These are phyloP conservation scores for Dothideomycetes sp. DNA, from an alignment of 2,329 filamentous ascomycete species.

Conservation along the genomic window DNA sequence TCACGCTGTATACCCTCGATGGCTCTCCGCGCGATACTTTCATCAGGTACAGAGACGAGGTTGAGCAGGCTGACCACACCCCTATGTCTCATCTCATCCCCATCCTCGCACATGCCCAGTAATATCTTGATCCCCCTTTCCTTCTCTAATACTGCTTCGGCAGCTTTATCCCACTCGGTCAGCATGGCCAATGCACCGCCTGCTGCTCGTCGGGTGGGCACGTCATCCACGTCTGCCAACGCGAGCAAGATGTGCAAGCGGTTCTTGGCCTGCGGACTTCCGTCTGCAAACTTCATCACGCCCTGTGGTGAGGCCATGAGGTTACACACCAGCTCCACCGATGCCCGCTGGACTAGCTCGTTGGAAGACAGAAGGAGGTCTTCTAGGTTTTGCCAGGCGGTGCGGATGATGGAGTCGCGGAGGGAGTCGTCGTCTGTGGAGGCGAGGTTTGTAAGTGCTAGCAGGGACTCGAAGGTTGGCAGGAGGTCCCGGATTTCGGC, in stretches of 20 bases:
- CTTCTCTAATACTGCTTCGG: slow-evolving; percentile 57
- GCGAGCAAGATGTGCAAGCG: slow-evolving; percentile 77
- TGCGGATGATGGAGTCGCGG: slow-evolving; percentile 58
- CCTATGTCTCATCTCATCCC: slow-evolving; percentile 53
- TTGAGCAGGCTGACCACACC: slow-evolving; percentile 59
- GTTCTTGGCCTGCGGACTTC: slow-evolving; percentile 54
- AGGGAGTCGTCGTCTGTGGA: slow-evolving; percentile 55
- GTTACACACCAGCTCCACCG: slow-evolving; percentile 86
- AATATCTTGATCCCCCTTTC: slow-evolving; percentile 65
- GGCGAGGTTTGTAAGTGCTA: slow-evolving; percentile 89
- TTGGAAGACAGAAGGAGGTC: slow-evolving; percentile 73
- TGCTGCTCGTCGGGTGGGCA: slow-evolving; percentile 67
- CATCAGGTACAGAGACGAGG: slow-evolving; percentile 55
- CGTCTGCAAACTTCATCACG: slow-evolving; percentile 58
- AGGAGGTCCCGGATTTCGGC: slow-evolving; percentile 62
- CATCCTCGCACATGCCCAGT: slow-evolving; percentile 67
- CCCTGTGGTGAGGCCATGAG: slow-evolving; percentile 61
- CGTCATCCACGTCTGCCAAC: slow-evolving; percentile 75
- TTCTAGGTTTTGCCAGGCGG: slow-evolving; percentile 66
- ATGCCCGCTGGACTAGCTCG: slow-evolving; percentile 64
- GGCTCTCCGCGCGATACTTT: slow-evolving; percentile 48
- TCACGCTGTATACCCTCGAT: slow-evolving; percentile 49
- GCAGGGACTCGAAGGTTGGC: slow-evolving; percentile 78
- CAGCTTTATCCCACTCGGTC: slow-evolving; percentile 65
- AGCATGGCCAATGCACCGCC: slow-evolving; percentile 81